A percentile compares a stretch with the other conserved stretches of the same genome.
Conservation (phyloP, 192 early-diverging fungal genomes). For the Coemansia sp. region DNA sequence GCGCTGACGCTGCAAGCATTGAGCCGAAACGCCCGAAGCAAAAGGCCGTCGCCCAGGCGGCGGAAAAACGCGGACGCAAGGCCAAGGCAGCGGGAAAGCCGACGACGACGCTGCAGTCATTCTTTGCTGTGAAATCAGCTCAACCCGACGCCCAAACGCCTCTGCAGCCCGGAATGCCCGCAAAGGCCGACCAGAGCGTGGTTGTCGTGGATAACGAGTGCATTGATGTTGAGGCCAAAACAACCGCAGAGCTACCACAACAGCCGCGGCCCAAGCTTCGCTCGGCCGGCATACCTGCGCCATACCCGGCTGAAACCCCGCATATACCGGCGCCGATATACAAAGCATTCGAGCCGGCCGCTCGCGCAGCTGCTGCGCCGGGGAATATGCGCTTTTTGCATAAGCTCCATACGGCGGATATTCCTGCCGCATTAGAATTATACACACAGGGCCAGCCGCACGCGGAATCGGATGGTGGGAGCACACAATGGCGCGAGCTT, state of each 20-base stretch:
- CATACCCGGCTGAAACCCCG: conserved; percentile 23
- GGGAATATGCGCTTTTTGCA: not conserved
- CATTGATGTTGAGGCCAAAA: not conserved
- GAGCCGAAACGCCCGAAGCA: conserved; percentile 36
- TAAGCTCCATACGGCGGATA: not conserved
- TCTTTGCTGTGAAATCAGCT: conserved; percentile 21
- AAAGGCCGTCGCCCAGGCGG: not conserved
- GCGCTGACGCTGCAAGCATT: not conserved
- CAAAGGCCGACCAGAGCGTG: not conserved
- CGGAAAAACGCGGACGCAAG: conserved; percentile 21
- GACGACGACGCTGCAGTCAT: conserved; percentile 36
- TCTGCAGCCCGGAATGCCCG: not conserved
- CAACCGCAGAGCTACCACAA: not conserved
- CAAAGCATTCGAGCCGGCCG: not conserved
- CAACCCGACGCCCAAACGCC: not conserved
- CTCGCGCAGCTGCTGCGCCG: too few species aligned
- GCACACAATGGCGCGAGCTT: conserved; percentile 15
- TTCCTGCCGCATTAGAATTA: not conserved
- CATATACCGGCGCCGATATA: conserved; percentile 30
- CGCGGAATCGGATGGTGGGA: conserved; percentile 5
- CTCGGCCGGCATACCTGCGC: conserved; percentile 19
- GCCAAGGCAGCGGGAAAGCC: conserved; percentile 1
- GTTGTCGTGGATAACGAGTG: not conserved
- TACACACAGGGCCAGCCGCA: not conserved
- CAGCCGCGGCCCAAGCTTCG: conserved; percentile 12